These are phyloP conservation scores for Fragaria nilgerrensis DNA, from an alignment of 306 rosid species.

Conservation along the genomic window DNA sequence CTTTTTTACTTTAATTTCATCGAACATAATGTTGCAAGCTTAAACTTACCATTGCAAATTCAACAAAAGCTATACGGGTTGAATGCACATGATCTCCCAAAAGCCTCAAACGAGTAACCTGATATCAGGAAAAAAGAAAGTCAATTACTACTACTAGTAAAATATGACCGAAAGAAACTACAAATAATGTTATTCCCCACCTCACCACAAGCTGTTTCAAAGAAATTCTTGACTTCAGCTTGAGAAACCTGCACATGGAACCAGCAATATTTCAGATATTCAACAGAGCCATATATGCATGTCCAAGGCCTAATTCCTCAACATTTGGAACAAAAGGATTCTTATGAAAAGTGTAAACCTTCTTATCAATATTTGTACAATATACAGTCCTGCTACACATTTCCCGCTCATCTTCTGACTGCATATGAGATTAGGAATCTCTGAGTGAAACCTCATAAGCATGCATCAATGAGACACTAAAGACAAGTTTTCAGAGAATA, in stretches of 20 bases:
- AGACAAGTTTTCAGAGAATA: slow-evolving; percentile 14
- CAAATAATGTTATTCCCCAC: slow-evolving; percentile 34
- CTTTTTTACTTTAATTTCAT: background rate
- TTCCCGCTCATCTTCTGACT: slow-evolving; percentile 98
- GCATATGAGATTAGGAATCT: slow-evolving; percentile 31
- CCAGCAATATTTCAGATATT: slow-evolving; percentile 15
- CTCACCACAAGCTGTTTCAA: slow-evolving; percentile 93
- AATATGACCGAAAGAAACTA: background rate
- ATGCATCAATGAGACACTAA: background rate
- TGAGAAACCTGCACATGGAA: slow-evolving; percentile 68
- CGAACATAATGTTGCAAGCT: background rate
- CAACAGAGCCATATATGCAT: slow-evolving; percentile 8
- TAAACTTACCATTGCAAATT: slow-evolving; percentile 62
- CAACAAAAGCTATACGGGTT: slow-evolving; percentile 98
- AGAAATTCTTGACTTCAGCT: slow-evolving; percentile 86
- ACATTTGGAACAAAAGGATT: slow-evolving; percentile 1
- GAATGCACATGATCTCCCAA: slow-evolving; percentile 96
- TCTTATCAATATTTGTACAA: slow-evolving; percentile 94
- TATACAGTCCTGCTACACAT: slow-evolving; percentile 95
- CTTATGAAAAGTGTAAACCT: slow-evolving; percentile 45
- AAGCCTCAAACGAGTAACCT: slow-evolving; percentile 97
- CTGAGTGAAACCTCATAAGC: background rate
- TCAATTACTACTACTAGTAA: background rate
- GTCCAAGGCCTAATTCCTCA: slow-evolving; percentile 3
- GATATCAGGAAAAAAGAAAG: slow-evolving; percentile 11